phyloP scores from a whole-genome alignment of 169 alveolate genomes.

The Babesia ovis region DNA sequence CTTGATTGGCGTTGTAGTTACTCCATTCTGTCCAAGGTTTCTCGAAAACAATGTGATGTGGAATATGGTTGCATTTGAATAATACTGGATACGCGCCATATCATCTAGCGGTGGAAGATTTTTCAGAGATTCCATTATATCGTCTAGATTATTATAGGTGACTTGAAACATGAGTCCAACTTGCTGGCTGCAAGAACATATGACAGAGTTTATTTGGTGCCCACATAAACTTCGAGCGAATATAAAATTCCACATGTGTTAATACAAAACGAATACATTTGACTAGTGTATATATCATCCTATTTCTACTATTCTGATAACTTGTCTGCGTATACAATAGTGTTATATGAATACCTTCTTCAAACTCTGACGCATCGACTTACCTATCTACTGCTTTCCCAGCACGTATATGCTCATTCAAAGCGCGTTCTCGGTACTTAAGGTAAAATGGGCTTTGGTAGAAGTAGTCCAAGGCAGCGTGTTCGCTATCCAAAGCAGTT shows the following conservation, averaged over 20 bases:
- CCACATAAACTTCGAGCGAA: too few relatives aligned
- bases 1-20: slow-evolving; percentile 59
- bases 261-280: neutral
- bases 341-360: neutral
- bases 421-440: slow-evolving; percentile 58
- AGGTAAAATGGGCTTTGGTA: slow-evolving; percentile 67
- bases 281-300: too few relatives aligned
- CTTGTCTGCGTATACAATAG: neutral
- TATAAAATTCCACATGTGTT: too few relatives aligned
- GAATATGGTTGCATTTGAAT: slow-evolving; percentile 44
- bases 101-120: slow-evolving; percentile 25
- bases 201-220: too few relatives aligned
- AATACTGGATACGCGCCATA: slow-evolving; percentile 41
- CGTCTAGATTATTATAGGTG: slow-evolving; percentile 59
- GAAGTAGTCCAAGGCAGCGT: slow-evolving; percentile 69
- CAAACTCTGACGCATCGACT: neutral
- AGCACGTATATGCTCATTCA: slow-evolving; percentile 58
- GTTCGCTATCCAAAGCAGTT: slow-evolving; percentile 53
- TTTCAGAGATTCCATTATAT: slow-evolving; percentile 14
- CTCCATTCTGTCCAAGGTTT: slow-evolving; percentile 51
- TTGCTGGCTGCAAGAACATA: slow-evolving; percentile 35
- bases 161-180: slow-evolving; percentile 68
- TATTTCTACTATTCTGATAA: too few relatives aligned
- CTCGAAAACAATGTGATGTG: slow-evolving; percentile 64
- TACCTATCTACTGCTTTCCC: slow-evolving; percentile 60